These are phyloP conservation scores for Ganoderma leucocontextum DNA, from an alignment of 1,284 basidiomycete genomes.

Conservation along the genomic window DNA sequence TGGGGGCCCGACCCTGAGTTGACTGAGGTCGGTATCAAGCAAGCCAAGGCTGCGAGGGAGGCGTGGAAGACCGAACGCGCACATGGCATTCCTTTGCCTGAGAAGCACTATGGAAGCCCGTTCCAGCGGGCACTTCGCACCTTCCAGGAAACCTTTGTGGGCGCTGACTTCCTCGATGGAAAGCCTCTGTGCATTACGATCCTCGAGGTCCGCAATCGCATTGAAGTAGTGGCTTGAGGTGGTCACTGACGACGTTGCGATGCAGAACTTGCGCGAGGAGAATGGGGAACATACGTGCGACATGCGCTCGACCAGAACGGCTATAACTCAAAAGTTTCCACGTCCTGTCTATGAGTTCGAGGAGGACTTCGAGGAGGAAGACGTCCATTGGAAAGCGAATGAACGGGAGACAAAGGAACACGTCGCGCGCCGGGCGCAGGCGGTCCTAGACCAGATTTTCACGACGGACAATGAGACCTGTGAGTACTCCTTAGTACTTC, in stretches of 20 bases:
- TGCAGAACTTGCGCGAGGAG: slow-evolving; percentile 70
- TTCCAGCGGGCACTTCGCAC: slow-evolving; percentile 79
- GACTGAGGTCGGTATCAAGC: slow-evolving; percentile 69
- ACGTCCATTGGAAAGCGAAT: slow-evolving; percentile 72
- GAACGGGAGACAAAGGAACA: slow-evolving; percentile 71
- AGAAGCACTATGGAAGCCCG: slow-evolving; percentile 75
- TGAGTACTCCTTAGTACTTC: slow-evolving; percentile 46
- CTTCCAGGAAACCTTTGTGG: slow-evolving; percentile 67
- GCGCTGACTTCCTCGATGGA: slow-evolving; percentile 30
- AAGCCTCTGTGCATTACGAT: slow-evolving; percentile 34
- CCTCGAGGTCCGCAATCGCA: slow-evolving; percentile 38
- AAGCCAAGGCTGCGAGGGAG: slow-evolving; percentile 63
- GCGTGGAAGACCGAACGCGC: slow-evolving; percentile 68
- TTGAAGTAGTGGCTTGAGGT: background rate
- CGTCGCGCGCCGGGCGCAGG: slow-evolving; percentile 59
- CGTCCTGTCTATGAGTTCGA: slow-evolving; percentile 70
- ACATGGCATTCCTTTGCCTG: slow-evolving; percentile 65
- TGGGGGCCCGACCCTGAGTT: slow-evolving; percentile 89
- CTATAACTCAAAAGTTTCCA: slow-evolving; percentile 60
- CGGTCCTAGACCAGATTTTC: slow-evolving; percentile 73
- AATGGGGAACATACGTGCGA: slow-evolving; percentile 82
- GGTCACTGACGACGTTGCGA: background rate
- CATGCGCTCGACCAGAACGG: slow-evolving; percentile 61
- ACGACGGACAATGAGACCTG: slow-evolving; percentile 55
- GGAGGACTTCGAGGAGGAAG: slow-evolving; percentile 73